phyloP scores from a whole-genome alignment of 305 asterid genomes.

The Euphrasia arctica region DNA sequence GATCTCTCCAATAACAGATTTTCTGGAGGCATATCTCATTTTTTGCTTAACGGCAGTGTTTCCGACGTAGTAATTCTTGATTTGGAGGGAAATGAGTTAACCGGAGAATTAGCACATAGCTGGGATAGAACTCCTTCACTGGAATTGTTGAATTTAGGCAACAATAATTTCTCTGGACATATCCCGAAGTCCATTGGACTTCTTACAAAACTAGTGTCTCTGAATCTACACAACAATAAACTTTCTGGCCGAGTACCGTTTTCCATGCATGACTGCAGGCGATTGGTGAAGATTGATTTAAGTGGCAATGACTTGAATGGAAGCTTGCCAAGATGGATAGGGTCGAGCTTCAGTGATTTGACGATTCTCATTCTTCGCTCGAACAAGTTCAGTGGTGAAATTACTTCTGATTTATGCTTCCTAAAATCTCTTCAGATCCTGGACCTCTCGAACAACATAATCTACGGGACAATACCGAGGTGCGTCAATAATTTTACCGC shows the following conservation, averaged over 20 bases:
- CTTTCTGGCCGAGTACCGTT: conserved; percentile 32
- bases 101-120: neutral
- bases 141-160: neutral
- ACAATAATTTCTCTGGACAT: neutral
- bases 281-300: conserved; percentile 25
- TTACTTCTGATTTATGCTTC: conserved; percentile 27
- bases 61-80: neutral
- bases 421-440: conserved; percentile 33
- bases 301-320: conserved; percentile 22
- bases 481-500: conserved; percentile 35
- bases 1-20: conserved; percentile 39
- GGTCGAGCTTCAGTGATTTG: neutral
- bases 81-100: neutral
- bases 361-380: conserved; percentile 15
- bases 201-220: neutral
- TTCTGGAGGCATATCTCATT: conserved; percentile 5
- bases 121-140: conserved; percentile 22
- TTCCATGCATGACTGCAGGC: conserved; percentile 22
- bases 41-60: neutral
- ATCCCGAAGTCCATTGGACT: neutral
- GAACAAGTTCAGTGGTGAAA: conserved; percentile 33
- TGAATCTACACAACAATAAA: conserved; percentile 20
- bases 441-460: conserved; percentile 31
- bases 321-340: conserved; percentile 26
- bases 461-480: conserved; percentile 30